These are phyloP conservation scores for Basidiobolus meristosporus DNA, from an alignment of 371 early-diverging fungal genomes.

Conservation along the genomic window DNA sequence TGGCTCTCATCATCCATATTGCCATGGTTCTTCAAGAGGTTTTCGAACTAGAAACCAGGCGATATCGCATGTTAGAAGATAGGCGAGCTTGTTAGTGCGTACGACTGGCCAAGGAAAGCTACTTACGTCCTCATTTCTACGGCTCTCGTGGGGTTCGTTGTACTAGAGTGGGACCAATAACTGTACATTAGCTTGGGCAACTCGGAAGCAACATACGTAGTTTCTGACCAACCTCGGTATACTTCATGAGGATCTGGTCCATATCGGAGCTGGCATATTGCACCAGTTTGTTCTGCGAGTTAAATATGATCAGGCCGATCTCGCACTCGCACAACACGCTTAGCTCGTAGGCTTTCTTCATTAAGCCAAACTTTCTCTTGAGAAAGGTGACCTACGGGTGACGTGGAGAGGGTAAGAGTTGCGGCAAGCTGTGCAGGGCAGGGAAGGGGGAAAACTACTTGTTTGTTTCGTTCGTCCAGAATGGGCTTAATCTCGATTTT, in stretches of 20 bases:
- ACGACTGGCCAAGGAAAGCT: too few relatives aligned
- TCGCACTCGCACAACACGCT: constrained; percentile 93
- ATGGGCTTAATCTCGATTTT: constrained; percentile 94
- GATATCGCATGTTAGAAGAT: not conserved
- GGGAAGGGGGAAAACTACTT: too few relatives aligned
- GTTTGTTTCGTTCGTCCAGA: constrained; percentile 81
- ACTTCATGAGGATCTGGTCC: constrained; percentile 77
- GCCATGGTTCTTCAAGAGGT: not conserved
- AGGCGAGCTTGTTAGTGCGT: too few relatives aligned
- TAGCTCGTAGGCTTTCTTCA: constrained; percentile 99
- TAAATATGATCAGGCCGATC: constrained; percentile 86
- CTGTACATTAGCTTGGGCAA: too few relatives aligned
- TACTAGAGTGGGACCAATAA: constrained; percentile 26
- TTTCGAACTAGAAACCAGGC: not conserved
- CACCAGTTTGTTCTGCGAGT: constrained; percentile 74
- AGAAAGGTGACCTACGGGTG: constrained; percentile 95
- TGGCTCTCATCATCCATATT: not conserved
- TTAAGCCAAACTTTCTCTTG: constrained; percentile 96
- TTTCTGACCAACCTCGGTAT: constrained; percentile 49
- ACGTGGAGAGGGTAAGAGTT: constrained; percentile 4
- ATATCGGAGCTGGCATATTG: constrained; percentile 85
- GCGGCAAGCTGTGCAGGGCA: too few relatives aligned
- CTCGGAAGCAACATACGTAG: not conserved
- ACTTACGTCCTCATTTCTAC: constrained; percentile 34
- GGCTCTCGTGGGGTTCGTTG: constrained; percentile 40